phyloP scores from a whole-genome alignment of 257 asterid species.

The Ajuga chamaepitys region DNA sequence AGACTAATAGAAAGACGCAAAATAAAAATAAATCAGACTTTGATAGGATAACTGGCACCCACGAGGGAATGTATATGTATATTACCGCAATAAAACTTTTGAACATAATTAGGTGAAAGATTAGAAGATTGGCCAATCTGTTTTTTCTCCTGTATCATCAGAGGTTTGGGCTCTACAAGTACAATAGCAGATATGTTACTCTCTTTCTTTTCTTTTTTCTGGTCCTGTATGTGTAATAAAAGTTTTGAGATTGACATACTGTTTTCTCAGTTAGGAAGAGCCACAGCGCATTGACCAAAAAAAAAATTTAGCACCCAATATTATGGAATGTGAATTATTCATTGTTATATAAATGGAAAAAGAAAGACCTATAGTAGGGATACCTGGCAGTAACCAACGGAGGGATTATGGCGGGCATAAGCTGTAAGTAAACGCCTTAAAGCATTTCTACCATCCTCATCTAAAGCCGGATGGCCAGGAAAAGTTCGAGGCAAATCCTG shows the following conservation, averaged over 20 bases:
- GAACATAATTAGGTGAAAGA: background rate
- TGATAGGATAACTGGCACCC: background rate
- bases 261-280: background rate
- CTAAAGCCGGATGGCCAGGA: slow-evolving; percentile 99
- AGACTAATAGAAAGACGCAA: background rate
- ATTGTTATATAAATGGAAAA: background rate
- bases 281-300: background rate
- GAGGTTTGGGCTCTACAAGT: background rate
- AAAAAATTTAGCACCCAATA: background rate
- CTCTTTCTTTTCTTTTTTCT: too few relatives aligned
- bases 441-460: slow-evolving; percentile 95
- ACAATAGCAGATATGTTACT: background rate
- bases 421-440: slow-evolving; percentile 95
- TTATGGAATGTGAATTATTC: background rate
- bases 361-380: slow-evolving; percentile 1
- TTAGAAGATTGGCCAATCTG: background rate
- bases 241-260: background rate
- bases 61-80: too few relatives aligned
- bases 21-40: background rate
- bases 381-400: slow-evolving; percentile 99
- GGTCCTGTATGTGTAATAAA: too few relatives aligned
- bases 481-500: slow-evolving; percentile 98
- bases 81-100: too few relatives aligned
- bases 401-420: slow-evolving; percentile 93
- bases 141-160: background rate